These are phyloP conservation scores for Linum lewisii DNA, from an alignment of 345 rosid genomes.

Conservation along the genomic window DNA sequence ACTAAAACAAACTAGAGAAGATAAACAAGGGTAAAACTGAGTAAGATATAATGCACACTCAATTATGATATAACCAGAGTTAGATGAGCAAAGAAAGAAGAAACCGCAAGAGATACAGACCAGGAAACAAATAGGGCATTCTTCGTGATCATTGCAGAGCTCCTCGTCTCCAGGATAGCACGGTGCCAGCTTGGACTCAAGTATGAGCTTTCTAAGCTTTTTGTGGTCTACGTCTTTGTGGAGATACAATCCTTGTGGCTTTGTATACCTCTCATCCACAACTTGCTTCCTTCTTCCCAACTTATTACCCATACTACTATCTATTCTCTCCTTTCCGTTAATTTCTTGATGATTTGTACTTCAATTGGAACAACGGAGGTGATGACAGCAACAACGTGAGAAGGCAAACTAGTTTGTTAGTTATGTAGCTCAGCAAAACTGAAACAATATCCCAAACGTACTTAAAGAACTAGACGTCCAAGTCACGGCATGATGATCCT, in stretches of 20 bases:
- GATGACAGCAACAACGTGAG: not conserved
- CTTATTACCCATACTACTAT: conserved; percentile 77
- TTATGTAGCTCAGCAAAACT: too few species aligned
- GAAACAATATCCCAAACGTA: not conserved
- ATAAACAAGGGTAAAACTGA: too few species aligned
- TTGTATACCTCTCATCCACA: conserved; percentile 83
- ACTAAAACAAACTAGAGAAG: not conserved
- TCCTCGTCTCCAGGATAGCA: conserved; percentile 97
- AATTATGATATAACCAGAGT: too few species aligned
- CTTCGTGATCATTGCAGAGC: conserved; percentile 65
- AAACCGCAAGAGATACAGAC: conserved; percentile 31
- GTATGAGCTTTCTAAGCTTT: conserved; percentile 88
- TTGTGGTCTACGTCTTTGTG: conserved; percentile 89
- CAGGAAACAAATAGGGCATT: conserved; percentile 97
- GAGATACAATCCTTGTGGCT: conserved; percentile 82
- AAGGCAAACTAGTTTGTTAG: too few species aligned
- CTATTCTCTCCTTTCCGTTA: too few species aligned
- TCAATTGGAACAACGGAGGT: not conserved
- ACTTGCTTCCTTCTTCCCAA: conserved; percentile 79
- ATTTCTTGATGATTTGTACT: too few species aligned
- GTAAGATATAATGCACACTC: too few species aligned
- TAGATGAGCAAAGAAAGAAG: conserved; percentile 1
- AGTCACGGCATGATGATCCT: not conserved
- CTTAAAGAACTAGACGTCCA: not conserved
- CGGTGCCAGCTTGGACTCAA: conserved; percentile 94